These are phyloP conservation scores for Blastocystis sp. DNA, from an alignment of 352 stramenopile genomes.

Conservation along the genomic window DNA sequence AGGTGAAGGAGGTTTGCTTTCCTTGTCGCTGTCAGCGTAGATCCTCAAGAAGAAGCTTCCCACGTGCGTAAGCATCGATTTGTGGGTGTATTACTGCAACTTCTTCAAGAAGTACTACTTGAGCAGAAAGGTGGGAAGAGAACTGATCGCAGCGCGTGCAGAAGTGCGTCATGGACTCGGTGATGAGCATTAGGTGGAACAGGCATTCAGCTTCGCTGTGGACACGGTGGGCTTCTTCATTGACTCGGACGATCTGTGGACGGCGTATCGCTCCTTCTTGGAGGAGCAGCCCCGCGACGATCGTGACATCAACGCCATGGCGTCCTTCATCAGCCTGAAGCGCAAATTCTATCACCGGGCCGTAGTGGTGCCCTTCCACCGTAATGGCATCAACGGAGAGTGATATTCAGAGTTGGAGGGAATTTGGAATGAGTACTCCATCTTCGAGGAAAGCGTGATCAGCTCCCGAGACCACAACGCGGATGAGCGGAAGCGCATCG, in stretches of 20 bases:
- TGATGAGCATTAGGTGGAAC: not conserved
- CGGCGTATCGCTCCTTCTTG: conserved; percentile 37
- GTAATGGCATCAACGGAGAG: not conserved
- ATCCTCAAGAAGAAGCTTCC: conserved; percentile 23
- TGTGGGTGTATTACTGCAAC: conserved; percentile 56
- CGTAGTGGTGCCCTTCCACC: conserved; percentile 51
- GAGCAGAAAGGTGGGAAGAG: conserved; percentile 27
- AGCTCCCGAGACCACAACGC: not conserved
- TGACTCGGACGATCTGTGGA: conserved; percentile 43
- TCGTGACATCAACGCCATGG: not conserved
- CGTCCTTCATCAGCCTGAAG: not conserved
- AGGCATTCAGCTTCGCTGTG: conserved; percentile 47
- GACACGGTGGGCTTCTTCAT: conserved; percentile 66
- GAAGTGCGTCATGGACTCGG: not conserved
- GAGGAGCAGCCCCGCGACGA: conserved; percentile 11
- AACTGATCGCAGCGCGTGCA: not conserved
- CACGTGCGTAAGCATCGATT: conserved; percentile 29
- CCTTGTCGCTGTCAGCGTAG: not conserved
- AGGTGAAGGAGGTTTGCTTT: conserved; percentile 14
- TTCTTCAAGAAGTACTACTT: conserved; percentile 28
- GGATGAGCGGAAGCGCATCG: conserved; percentile 5
- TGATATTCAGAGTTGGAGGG: not conserved
- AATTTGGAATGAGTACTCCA: conserved; percentile 51
- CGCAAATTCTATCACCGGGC: conserved; percentile 41
- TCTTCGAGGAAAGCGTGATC: conserved; percentile 54